Evolutionary conservation across 2,329 filamentous ascomycete genomes (phyloP).

Genomic region (Paraphaeosphaeria minitans): DNA sequence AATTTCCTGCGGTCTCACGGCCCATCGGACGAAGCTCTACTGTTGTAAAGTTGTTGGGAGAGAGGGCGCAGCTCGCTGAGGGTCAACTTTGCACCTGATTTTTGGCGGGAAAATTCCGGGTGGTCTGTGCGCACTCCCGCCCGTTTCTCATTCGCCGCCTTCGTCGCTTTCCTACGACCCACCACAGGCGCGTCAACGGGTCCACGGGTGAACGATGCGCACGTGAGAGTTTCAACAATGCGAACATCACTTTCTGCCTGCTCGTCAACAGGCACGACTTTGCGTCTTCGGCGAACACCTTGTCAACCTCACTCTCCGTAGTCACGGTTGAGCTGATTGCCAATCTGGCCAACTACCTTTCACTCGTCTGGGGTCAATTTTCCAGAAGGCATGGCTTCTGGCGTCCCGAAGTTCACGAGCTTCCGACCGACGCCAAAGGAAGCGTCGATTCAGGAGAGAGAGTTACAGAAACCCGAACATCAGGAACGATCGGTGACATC

Average conservation of each 20-base stretch:
- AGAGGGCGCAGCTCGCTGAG: conserved; percentile 11
- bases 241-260: background rate
- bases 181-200: background rate
- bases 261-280: background rate
- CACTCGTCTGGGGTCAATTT: background rate
- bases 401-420: conserved; percentile 74
- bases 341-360: background rate
- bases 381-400: conserved; percentile 28
- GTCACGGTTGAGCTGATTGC: background rate
- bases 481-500: background rate
- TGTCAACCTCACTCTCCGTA: background rate
- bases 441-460: conserved; percentile 17
- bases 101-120: conserved; percentile 26
- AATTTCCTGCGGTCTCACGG: conserved; percentile 6
- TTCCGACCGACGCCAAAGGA: conserved; percentile 63
- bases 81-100: background rate
- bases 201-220: background rate
- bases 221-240: background rate
- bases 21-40: conserved; percentile 33
- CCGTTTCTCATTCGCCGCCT: background rate
- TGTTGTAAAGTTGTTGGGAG: conserved; percentile 26
- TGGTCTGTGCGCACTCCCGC: conserved; percentile 19
- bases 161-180: background rate
- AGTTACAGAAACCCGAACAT: background rate
- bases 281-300: background rate